These are phyloP conservation scores for Pharus latifolius DNA, from an alignment of 176 grass and related monocot species.

Conservation along the genomic window DNA sequence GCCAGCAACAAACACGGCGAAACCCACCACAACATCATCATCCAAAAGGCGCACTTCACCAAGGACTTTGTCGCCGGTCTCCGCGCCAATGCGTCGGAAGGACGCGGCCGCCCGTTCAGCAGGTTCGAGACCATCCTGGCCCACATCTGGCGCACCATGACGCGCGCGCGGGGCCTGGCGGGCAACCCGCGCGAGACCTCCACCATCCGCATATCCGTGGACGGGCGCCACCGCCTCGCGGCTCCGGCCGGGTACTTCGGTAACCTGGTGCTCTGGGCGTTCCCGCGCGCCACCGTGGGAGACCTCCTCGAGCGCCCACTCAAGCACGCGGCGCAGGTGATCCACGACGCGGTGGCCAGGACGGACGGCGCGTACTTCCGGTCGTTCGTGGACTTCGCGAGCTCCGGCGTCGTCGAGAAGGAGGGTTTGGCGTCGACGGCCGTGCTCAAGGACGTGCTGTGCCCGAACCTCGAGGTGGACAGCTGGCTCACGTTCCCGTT, in stretches of 20 bases:
- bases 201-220: slow-evolving; percentile 45
- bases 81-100: slow-evolving; percentile 18
- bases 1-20: background rate
- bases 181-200: background rate
- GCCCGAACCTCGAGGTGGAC: slow-evolving; percentile 65
- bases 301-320: slow-evolving; percentile 37
- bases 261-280: slow-evolving; percentile 63
- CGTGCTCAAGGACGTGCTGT: slow-evolving; percentile 22
- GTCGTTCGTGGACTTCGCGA: slow-evolving; percentile 55
- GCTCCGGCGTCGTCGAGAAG: slow-evolving; percentile 16
- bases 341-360: slow-evolving; percentile 34
- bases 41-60: slow-evolving; percentile 63
- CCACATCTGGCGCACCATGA: slow-evolving; percentile 54
- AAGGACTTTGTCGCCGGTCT: slow-evolving; percentile 51
- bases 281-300: slow-evolving; percentile 23
- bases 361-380: slow-evolving; percentile 47
- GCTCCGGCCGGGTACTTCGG: slow-evolving; percentile 45
- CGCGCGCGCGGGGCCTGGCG: slow-evolving; percentile 21
- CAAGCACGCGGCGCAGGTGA: slow-evolving; percentile 34
- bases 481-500: slow-evolving; percentile 61
- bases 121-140: slow-evolving; percentile 52
- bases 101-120: slow-evolving; percentile 30
- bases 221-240: slow-evolving; percentile 34
- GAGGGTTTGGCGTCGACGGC: slow-evolving; percentile 43
- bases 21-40: background rate